These are phyloP conservation scores for Coprinopsis cinerea DNA, from an alignment of 768 basidiomycete species.

Conservation along the genomic window DNA sequence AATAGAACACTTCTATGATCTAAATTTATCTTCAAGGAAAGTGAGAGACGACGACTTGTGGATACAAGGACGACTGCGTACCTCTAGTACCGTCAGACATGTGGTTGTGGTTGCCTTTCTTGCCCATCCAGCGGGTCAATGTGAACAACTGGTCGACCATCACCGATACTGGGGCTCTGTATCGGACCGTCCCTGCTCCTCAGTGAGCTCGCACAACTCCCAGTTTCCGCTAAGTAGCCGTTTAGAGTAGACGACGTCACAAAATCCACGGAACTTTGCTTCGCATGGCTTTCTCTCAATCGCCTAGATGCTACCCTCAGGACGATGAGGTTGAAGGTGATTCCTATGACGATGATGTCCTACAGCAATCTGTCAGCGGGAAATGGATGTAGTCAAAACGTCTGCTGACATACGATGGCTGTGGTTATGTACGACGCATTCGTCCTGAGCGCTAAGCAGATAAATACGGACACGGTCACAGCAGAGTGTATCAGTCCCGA, in stretches of 20 bases:
- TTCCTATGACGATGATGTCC: constrained; percentile 15
- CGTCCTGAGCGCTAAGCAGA: constrained; percentile 10
- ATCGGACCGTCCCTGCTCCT: not conserved
- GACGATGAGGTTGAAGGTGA: constrained; percentile 19
- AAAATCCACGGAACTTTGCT: not conserved
- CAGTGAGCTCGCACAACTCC: not conserved
- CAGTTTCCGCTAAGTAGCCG: not conserved
- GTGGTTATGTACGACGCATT: constrained; percentile 12
- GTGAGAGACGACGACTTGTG: no score
- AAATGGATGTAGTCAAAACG: not conserved
- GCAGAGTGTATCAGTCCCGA: constrained; percentile 16
- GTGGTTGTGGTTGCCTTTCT: no score
- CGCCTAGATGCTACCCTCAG: not conserved
- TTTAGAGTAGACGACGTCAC: not conserved
- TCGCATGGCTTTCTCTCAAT: not conserved
- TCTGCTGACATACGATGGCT: constrained; percentile 11
- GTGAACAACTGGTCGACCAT: no score
- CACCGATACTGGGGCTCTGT: no score
- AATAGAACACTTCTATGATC: no score
- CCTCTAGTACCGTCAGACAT: no score
- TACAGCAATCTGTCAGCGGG: not conserved
- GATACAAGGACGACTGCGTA: no score
- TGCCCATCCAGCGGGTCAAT: no score
- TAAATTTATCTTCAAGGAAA: no score
- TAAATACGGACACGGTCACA: constrained; percentile 12